Percentiles rank a stretch among this genome's conserved stretches.
Evolutionary conservation across 2,329 filamentous ascomycete species (phyloP).

Genomic region (Epicoccum sorghinum): DNA sequence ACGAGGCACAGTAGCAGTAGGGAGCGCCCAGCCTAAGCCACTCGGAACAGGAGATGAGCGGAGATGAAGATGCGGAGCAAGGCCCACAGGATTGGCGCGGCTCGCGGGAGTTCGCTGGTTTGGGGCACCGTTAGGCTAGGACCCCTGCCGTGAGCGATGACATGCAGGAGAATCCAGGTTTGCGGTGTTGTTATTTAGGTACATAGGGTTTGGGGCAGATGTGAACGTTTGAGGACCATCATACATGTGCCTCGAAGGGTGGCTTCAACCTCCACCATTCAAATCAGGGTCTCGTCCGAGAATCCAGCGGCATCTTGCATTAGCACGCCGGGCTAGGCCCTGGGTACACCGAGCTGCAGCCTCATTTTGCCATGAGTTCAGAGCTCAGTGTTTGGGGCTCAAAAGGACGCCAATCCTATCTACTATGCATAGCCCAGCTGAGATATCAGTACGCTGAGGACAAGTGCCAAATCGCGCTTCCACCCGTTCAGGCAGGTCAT

Average conservation of each 20-base stretch:
- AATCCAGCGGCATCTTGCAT: constrained; percentile 3
- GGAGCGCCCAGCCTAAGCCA: constrained; percentile 15
- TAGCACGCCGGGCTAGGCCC: background rate
- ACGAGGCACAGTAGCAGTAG: constrained; percentile 11
- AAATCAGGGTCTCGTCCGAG: background rate
- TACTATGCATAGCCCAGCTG: too few relatives aligned
- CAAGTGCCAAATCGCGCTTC: background rate
- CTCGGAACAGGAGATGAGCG: constrained; percentile 28
- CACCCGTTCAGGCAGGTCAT: background rate
- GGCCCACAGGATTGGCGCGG: constrained; percentile 26
- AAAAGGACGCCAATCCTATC: too few relatives aligned
- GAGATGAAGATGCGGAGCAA: constrained; percentile 19
- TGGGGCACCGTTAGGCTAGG: constrained; percentile 12
- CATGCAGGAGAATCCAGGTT: constrained; percentile 1
- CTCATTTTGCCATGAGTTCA: background rate
- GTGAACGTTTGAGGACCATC: background rate
- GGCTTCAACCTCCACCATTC: background rate
- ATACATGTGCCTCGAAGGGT: background rate
- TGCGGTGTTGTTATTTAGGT: background rate
- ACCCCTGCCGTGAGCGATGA: constrained; percentile 4
- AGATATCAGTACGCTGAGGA: too few relatives aligned
- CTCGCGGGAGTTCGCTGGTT: constrained; percentile 12
- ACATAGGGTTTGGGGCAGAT: background rate
- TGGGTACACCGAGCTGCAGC: background rate
- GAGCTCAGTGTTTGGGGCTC: too few relatives aligned